Evolutionary conservation across 345 rosid species (phyloP).

Genomic region (Lepidium africanum): DNA sequence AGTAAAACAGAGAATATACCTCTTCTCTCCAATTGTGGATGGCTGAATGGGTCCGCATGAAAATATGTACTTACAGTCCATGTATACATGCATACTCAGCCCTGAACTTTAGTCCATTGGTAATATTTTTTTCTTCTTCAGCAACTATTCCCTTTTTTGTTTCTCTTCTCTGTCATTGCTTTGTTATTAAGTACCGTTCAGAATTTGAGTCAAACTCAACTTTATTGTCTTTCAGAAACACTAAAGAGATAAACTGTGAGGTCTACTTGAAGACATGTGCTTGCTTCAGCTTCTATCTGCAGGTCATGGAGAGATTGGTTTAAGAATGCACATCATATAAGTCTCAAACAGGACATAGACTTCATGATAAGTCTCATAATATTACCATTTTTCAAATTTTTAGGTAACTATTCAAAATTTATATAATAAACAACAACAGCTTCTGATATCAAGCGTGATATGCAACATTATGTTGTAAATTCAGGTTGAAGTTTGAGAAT

Average conservation of each 20-base stretch:
- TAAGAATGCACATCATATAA: no score
- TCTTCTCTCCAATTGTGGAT: no score
- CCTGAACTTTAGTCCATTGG: no score
- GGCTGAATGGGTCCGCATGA: background rate
- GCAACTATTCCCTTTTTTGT: slow-evolving; percentile 21
- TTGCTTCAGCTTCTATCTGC: slow-evolving; percentile 93
- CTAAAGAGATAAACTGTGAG: slow-evolving; percentile 24
- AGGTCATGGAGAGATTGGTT: slow-evolving; percentile 67
- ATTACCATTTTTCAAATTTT: no score
- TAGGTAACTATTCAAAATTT: no score
- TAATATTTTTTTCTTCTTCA: slow-evolving; percentile 51
- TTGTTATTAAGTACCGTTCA: slow-evolving; percentile 34
- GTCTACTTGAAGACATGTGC: slow-evolving; percentile 86
- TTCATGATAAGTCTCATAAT: no score
- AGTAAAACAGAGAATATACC: no score
- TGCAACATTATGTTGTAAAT: background rate
- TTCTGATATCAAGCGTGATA: no score
- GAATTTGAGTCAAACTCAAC: slow-evolving; percentile 18
- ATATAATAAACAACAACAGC: no score
- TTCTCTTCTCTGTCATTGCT: slow-evolving; percentile 27
- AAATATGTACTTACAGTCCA: no score
- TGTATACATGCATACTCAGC: no score
- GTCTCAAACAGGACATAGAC: no score
- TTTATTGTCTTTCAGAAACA: slow-evolving; percentile 17
- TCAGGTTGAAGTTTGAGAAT: background rate